Evolutionary conservation across 1,284 basidiomycete species (phyloP), one percentile per base, ranked within the genome.

Genomic region (Cutaneotrichosporon sp.): DNA sequence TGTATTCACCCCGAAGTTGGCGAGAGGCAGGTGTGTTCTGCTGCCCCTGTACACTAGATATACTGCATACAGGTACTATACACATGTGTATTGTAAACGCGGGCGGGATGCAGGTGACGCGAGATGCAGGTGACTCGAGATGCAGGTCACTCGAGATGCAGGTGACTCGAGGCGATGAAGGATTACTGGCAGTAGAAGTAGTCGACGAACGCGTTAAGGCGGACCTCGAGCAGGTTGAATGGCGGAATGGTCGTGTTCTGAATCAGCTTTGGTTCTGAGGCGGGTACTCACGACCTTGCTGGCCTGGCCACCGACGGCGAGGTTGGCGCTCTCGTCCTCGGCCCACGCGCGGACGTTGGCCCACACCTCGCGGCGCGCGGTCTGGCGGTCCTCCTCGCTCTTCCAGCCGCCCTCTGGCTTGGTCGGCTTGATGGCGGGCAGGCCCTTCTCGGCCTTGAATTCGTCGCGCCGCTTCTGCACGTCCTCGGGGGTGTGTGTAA

Each of bases 241-340:
- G 95, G 70, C 0, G 92, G 92, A 68, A 92, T 90, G 0, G 90
- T 92, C 1, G 91, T 90, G 70, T 95, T 95, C 90, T 92, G 67
- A 22, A 24, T 45, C 22, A 34, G 38, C 4, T 2, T 6, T 14
- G 24, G 6, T 36, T 36, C n/a, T n/a, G n/a, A 3, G 31, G 2
- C 5, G 4, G 27, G 16, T 0, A 50, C 89, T 69, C 75, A 92
- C 91, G 65, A 93, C 82, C 22, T 88, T 82, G 73, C 90, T 92
- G 13, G 73, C 81, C 16, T 81, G 73, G 0, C 87, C 87, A 7
- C 91, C 91, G 6, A 91, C 79, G 49, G 89, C 77, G 13, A 83
- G 79, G 9, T 87, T 84, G 6, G 79, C 81, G 4, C 63, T 66
- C 61, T 89, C 86, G 58, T 91, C 89, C 69, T 93, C 90, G 5